Evolutionary conservation across 352 stramenopile genomes (phyloP), one percentile per base, ranked within the genome.

Genomic region (Pythium angustatum): DNA sequence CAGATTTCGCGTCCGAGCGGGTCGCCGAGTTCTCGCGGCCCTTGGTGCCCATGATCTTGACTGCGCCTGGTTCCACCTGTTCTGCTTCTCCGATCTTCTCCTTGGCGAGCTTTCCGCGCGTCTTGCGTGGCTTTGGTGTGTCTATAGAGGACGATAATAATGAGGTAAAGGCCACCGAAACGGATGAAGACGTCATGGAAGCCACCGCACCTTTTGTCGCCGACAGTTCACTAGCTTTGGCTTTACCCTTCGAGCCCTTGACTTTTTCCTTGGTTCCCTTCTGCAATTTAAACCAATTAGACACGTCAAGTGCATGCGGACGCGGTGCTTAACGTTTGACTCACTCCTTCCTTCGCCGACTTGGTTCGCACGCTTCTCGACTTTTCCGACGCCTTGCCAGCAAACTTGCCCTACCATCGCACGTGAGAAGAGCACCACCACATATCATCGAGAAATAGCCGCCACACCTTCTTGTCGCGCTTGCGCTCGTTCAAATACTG

Each of bases 401-500:
- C 47, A 36, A 69, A 69, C 21, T 69, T 69, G 11, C 62, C 41
- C 62, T 69, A n/a, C 6, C 36, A 30, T 27, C n/a, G 17, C 21
- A 49, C 5, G 26, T 47, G 11, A 17, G 4, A 33, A 14, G 22
- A 44, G 19, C n/a, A n/a, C n/a, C n/a, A 27, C 9, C 2, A 43
- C 12, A 22, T 31, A 53, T 6, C 7, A 24, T 24, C 22, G 10
- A 43, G 6, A 3, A 21, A 28, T 11, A 15, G 21, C 9, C 9
- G 15, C 28, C 53, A 9, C 27, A 56, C 53, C 56, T 70, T 70
- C 56, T 91, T 91, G 47, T 90, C 83, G 44, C 85, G 83, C 57
- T 88, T 89, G 28, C 81, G 77, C 62, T 93, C 84, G 53, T 95
- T 95, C 58, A 95, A 57, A 64, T 87, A 95, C 69, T 91, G 86